Evolutionary conservation across 1,139 yeast genomes (phyloP).

Genomic region (Eremothecium gossypii): DNA sequence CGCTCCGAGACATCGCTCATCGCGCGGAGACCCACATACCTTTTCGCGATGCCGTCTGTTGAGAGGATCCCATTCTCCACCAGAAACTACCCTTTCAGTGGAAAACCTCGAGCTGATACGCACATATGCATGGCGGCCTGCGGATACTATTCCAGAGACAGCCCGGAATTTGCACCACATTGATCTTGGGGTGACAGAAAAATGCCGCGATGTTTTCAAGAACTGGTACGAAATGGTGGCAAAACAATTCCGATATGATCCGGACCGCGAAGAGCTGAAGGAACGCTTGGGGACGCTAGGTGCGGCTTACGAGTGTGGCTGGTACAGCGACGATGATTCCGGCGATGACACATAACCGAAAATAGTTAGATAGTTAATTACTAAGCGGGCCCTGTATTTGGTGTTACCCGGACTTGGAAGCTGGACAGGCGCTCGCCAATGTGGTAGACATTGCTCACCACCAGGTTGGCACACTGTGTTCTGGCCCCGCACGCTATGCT

Average conservation of each 20-base stretch:
- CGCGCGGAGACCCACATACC: not conserved
- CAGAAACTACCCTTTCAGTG: not conserved
- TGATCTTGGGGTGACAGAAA: conserved; percentile 38
- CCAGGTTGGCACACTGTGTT: no score
- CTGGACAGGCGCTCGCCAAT: no score
- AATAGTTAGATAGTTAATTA: not conserved
- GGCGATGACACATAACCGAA: conserved; percentile 24
- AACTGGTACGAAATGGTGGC: conserved; percentile 41
- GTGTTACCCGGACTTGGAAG: not conserved
- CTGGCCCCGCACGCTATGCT: no score
- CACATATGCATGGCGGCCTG: conserved; percentile 21
- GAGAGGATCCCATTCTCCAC: not conserved
- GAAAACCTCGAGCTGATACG: conserved; percentile 5
- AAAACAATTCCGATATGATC: conserved; percentile 41
- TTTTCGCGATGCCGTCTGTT: not conserved
- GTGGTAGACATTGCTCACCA: no score
- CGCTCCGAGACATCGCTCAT: not conserved
- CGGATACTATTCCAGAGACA: conserved; percentile 32
- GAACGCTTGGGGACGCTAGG: conserved; percentile 45
- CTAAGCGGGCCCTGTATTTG: not conserved
- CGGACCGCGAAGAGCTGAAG: conserved; percentile 53
- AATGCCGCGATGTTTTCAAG: conserved; percentile 38
- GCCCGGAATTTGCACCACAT: conserved; percentile 15
- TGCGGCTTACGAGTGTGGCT: conserved; percentile 50
- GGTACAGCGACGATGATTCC: conserved; percentile 38